Conservation (phyloP, 352 stramenopile genomes). For the Phytophthora cactorum region DNA sequence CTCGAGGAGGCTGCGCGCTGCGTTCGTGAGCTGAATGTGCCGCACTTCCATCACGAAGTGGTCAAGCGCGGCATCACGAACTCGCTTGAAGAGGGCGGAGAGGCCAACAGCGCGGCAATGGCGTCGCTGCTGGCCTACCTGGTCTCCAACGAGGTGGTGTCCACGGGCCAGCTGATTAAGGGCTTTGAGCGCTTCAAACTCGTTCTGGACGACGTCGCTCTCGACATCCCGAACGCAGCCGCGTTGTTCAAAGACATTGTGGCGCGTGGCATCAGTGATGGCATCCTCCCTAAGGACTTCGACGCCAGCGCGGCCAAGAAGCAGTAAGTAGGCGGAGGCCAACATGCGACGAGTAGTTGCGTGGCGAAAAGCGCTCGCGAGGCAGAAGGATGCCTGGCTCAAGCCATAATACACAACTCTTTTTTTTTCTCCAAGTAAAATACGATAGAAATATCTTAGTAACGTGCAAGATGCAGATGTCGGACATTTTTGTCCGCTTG, state of each 20-base stretch:
- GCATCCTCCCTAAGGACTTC: slow-evolving; percentile 54
- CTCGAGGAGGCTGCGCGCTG: slow-evolving; percentile 95
- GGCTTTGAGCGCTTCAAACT: slow-evolving; percentile 85
- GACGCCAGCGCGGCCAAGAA: slow-evolving; percentile 47
- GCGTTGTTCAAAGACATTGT: slow-evolving; percentile 54
- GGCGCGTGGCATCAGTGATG: slow-evolving; percentile 51
- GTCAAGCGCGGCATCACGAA: slow-evolving; percentile 84
- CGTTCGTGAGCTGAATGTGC: slow-evolving; percentile 94
- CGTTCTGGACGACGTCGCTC: slow-evolving; percentile 63
- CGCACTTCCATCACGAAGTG: slow-evolving; percentile 98
- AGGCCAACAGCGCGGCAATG: slow-evolving; percentile 59
- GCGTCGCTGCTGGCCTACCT: slow-evolving; percentile 82
- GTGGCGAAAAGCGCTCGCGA: too few relatives aligned
- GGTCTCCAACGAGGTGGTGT: slow-evolving; percentile 68
- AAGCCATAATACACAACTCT: slow-evolving; percentile 32
- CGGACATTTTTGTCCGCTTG: neutral
- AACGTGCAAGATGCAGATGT: neutral
- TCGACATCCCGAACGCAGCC: slow-evolving; percentile 71
- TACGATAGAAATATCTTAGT: neutral
- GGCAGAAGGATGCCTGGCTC: too few relatives aligned
- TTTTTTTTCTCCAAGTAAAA: slow-evolving; percentile 13
- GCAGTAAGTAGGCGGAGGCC: slow-evolving; percentile 26
- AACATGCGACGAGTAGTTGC: slow-evolving; percentile 3
- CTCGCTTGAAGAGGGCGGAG: slow-evolving; percentile 56
- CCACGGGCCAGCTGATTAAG: slow-evolving; percentile 71